phyloP scores from a whole-genome alignment of 768 basidiomycete genomes.

The Lactarius vividus region DNA sequence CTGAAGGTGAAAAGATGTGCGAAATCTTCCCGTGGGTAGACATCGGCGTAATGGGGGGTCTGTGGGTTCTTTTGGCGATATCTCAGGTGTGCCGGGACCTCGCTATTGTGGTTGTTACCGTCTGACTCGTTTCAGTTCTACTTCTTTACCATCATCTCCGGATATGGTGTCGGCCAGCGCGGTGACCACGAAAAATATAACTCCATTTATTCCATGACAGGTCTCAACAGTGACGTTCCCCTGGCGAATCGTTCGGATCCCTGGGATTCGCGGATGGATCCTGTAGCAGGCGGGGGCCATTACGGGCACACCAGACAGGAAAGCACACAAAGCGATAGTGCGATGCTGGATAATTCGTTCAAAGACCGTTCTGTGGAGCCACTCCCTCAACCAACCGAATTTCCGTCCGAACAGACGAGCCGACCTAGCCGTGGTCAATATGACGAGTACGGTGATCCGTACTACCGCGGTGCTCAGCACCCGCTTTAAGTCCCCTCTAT shows the following conservation, averaged over 20 bases:
- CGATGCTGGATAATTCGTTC: slow-evolving; percentile 18
- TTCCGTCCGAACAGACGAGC: background rate
- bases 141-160: slow-evolving; percentile 47
- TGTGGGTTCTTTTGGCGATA: slow-evolving; percentile 80
- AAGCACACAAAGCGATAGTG: slow-evolving; percentile 25
- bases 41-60: slow-evolving; percentile 84
- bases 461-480: slow-evolving; percentile 29
- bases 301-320: slow-evolving; percentile 21
- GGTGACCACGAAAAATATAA: slow-evolving; percentile 82
- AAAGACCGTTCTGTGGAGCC: slow-evolving; percentile 4
- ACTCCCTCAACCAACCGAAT: slow-evolving; percentile 1
- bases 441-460: slow-evolving; percentile 35
- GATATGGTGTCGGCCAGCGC: slow-evolving; percentile 71
- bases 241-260: slow-evolving; percentile 63
- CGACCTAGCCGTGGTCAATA: background rate
- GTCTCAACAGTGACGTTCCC: slow-evolving; percentile 57
- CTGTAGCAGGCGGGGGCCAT: slow-evolving; percentile 17
- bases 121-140: slow-evolving; percentile 44
- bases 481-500: background rate
- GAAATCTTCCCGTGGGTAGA: slow-evolving; percentile 91
- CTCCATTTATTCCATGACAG: slow-evolving; percentile 59
- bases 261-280: slow-evolving; percentile 59
- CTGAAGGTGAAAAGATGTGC: slow-evolving; percentile 73
- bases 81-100: slow-evolving; percentile 58
- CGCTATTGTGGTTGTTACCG: slow-evolving; percentile 34